phyloP scores from a whole-genome alignment of 176 grass and related monocot genomes.

The Phoenix roebelenii region DNA sequence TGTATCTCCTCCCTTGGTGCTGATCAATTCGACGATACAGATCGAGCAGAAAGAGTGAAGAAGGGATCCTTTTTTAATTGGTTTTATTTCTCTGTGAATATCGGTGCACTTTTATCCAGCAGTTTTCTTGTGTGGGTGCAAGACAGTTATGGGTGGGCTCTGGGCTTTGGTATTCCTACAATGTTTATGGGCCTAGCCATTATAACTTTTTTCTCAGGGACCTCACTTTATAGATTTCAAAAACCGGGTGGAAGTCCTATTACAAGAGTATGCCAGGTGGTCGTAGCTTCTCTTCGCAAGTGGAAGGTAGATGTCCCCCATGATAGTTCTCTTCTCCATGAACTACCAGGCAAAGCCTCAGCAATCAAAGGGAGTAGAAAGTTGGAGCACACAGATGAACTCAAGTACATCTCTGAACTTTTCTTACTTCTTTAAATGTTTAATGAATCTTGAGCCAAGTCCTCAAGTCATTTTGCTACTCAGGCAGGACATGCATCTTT shows the following conservation, averaged over 20 bases:
- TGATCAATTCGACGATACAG: constrained; percentile 86
- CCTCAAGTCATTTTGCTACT: too few relatives aligned
- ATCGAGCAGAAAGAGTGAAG: constrained; percentile 53
- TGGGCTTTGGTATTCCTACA: constrained; percentile 79
- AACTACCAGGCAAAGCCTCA: constrained; percentile 50
- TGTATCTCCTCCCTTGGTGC: constrained; percentile 82
- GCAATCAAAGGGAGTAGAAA: constrained; percentile 83
- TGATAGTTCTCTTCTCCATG: constrained; percentile 62
- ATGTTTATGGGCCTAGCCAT: constrained; percentile 75
- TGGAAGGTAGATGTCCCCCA: constrained; percentile 33
- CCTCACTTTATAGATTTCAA: constrained; percentile 67
- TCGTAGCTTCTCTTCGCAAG: constrained; percentile 59
- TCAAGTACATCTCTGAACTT: constrained; percentile 36
- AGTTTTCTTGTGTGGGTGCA: constrained; percentile 78
- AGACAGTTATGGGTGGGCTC: constrained; percentile 77
- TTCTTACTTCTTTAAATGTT: constrained; percentile 4
- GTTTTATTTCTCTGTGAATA: constrained; percentile 90
- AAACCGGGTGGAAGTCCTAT: constrained; percentile 84
- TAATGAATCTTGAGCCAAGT: too few relatives aligned
- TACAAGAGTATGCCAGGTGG: constrained; percentile 66
- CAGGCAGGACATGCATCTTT: too few relatives aligned
- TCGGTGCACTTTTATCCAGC: constrained; percentile 51
- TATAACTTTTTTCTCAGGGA: constrained; percentile 61
- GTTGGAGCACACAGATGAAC: constrained; percentile 61
- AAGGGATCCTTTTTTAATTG: constrained; percentile 94